Evolutionary conservation across 1,284 basidiomycete species (phyloP).

Genomic region (Erythrobasidium hasegawianum): DNA sequence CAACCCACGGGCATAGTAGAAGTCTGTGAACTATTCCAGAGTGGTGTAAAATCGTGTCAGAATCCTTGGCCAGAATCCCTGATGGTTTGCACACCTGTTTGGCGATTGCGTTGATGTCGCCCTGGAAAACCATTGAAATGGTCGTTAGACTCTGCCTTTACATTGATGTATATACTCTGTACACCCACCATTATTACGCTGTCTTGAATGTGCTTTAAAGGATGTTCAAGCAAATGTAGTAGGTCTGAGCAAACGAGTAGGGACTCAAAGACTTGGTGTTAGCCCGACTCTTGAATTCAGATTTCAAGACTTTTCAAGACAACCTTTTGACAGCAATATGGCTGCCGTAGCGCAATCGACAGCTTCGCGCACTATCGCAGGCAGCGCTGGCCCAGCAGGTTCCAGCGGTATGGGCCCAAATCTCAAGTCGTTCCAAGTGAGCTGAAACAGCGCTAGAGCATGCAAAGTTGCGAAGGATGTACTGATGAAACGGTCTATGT

Average conservation of each 20-base stretch:
- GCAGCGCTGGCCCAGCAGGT: background rate
- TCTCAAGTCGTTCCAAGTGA: constrained; percentile 34
- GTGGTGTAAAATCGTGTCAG: no score
- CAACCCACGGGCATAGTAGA: constrained; percentile 62
- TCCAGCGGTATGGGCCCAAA: constrained; percentile 17
- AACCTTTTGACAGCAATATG: no score
- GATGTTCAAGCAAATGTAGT: no score
- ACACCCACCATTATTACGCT: no score
- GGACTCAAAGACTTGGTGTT: no score
- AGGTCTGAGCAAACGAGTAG: no score
- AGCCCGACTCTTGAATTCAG: no score
- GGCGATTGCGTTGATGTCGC: constrained; percentile 61
- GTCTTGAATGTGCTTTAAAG: no score
- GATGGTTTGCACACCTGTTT: constrained; percentile 50
- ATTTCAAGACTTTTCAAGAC: no score
- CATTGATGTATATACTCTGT: no score
- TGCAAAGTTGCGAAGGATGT: background rate
- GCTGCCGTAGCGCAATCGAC: constrained; percentile 10
- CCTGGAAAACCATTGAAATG: constrained; percentile 57
- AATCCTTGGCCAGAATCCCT: no score
- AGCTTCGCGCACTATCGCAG: constrained; percentile 19
- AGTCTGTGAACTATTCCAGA: constrained; percentile 58
- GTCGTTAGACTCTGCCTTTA: background rate
- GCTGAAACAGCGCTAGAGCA: background rate
- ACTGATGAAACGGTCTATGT: constrained; percentile 14